Percentiles rank a stretch among this genome's conserved stretches.
These are phyloP conservation scores for Cornus florida DNA, from an alignment of 148 eudicot genomes.

Conservation along the genomic window DNA sequence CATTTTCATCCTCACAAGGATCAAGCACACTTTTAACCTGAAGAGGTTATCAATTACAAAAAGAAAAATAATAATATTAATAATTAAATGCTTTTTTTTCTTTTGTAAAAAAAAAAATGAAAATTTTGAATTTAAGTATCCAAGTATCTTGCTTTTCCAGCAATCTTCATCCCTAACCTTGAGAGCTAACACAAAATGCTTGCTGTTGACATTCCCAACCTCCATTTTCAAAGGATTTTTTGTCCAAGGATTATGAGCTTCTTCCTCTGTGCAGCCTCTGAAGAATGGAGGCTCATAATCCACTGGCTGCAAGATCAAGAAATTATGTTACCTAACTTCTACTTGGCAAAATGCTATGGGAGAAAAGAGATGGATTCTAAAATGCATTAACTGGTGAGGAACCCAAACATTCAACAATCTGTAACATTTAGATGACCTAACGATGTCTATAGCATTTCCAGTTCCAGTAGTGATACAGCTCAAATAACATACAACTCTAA, in stretches of 20 bases:
- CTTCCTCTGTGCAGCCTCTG: slow-evolving; percentile 81
- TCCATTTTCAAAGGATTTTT: slow-evolving; percentile 83
- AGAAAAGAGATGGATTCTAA: neutral
- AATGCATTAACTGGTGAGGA: neutral
- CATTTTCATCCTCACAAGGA: slow-evolving; percentile 93
- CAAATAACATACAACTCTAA: neutral
- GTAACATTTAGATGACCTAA: neutral
- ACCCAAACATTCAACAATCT: neutral
- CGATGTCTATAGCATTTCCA: neutral
- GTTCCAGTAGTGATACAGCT: neutral
- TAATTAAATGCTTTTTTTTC: too few species aligned
- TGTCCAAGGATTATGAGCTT: slow-evolving; percentile 67
- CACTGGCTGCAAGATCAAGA: slow-evolving; percentile 55
- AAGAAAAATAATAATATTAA: neutral
- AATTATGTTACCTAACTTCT: neutral
- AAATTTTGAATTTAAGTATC: neutral
- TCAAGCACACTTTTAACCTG: slow-evolving; percentile 97
- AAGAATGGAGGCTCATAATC: slow-evolving; percentile 98
- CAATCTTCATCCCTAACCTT: slow-evolving; percentile 46
- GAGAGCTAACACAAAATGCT: slow-evolving; percentile 78
- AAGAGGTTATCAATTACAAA: slow-evolving; percentile 1
- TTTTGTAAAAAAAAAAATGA: neutral
- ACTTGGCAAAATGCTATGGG: neutral
- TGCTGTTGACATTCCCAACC: slow-evolving; percentile 92
- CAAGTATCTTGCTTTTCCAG: neutral